Base-by-base conservation (phyloP, 805 yeast species). In the Teunomyces kruisii region DNA sequence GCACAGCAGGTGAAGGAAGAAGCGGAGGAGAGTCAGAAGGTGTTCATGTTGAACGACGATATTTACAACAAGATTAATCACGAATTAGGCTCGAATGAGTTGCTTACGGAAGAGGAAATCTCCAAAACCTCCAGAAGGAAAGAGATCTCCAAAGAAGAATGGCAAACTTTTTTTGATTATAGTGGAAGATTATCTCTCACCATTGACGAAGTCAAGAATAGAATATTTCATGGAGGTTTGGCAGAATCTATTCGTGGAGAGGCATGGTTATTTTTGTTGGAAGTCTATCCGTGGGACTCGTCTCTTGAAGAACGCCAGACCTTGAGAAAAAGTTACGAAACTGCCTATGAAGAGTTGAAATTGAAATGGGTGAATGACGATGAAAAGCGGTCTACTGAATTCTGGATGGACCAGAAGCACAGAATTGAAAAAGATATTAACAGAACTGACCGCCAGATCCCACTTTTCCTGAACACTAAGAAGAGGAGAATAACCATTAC, bases 361-460 rank as follows among this genome's bases (percentile, higher is more conserved):
- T 65, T 75, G 31, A 78, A 83, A 71, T 89, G 96, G 96, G 71
- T 76, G 6, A 57, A 56, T 22, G 78, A 83, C 49, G 70, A 75
- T 14, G 83, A 75, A 9, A 67, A 72, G 39, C 72, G 83, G 47
- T 54, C 63, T 13, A 65, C 72, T 7, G 85, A 79, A 29, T 88
- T 81, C 59, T 92, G 96, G 92, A 78, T 79, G 52, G 98, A 94
- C 65, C 98, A 94, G 63, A 82, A 85, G 50, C 80, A 81, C 47
- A 77, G 98, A 48, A 92, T 94, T 52, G 96, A 91, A 55, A 94
- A 94, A 63, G 99, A 94, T 66, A 86, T 94, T 15, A 88, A 84
- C 53, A 76, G 99, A 53, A 92, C 96, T 7, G 99, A 92, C 65
- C 76, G 98, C 17, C 78, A 84, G 39, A 62, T 91, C 38, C 78